Evolutionary conservation across 176 grass and related monocot species (phyloP).

Genomic region (Puccinellia tenuiflora): DNA sequence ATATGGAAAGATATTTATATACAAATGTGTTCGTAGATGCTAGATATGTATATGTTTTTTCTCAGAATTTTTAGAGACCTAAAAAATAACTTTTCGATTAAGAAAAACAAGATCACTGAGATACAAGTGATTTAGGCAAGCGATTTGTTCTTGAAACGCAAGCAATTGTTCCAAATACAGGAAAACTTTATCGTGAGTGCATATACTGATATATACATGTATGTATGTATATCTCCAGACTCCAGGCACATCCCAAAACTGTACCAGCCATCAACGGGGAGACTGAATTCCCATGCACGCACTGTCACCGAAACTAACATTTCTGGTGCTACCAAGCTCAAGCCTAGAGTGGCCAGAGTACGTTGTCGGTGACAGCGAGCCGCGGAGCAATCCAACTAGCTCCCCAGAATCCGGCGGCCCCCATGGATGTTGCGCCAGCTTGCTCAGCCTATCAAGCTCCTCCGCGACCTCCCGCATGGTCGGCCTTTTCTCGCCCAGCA

Average conservation of each 20-base stretch:
- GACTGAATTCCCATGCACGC: slow-evolving; percentile 36
- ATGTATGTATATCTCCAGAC: neutral
- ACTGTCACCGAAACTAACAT: slow-evolving; percentile 15
- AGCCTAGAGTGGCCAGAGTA: neutral
- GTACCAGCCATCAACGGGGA: slow-evolving; percentile 5
- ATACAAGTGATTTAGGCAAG: too few relatives aligned
- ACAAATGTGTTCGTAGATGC: too few relatives aligned
- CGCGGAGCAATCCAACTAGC: slow-evolving; percentile 5
- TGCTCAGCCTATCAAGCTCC: slow-evolving; percentile 33
- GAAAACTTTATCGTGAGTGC: neutral
- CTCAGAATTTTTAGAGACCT: too few relatives aligned
- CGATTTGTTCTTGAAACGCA: too few relatives aligned
- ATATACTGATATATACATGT: too few relatives aligned
- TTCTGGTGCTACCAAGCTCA: neutral
- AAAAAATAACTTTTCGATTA: too few relatives aligned
- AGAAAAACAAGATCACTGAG: too few relatives aligned
- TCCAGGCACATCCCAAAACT: neutral
- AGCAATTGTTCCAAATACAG: neutral
- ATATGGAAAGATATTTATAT: too few relatives aligned
- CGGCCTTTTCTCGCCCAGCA: slow-evolving; percentile 46
- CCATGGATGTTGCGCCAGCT: slow-evolving; percentile 35
- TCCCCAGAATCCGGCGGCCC: slow-evolving; percentile 14
- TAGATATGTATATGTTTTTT: too few relatives aligned
- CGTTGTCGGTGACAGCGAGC: neutral
- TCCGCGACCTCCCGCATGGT: slow-evolving; percentile 54